Evolutionary conservation across 768 basidiomycete genomes (phyloP), one percentile per base, ranked within the genome.

Genomic region (Tylopilus plumbeoviolaceoides): DNA sequence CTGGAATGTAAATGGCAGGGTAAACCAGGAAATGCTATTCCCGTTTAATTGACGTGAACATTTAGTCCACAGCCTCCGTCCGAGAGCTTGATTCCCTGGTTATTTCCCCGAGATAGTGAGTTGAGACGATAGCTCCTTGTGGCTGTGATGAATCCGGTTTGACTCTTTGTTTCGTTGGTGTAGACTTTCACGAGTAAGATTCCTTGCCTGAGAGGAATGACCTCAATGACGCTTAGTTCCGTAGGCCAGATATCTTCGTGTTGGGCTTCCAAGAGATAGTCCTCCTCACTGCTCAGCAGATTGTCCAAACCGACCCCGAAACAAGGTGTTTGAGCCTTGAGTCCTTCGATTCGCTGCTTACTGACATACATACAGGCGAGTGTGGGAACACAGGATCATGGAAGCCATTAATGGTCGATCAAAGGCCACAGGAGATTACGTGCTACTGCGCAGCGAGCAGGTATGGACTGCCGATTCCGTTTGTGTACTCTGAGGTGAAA

Each of bases 181-280:
- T 44, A 69, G 58, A 57, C 31, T 55, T 54, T 43, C 54, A 62
- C 15, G 54, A 59, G 54, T 63, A 56, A 51, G 57, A 41, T 44
- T 38, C 57, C 18, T 17, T 44, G 7, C 33, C 35, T 2, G 50
- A 17, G 7, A 54, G 35, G 30, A 30, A 5, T 57, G 72, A 69
- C 50, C 59, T 73, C 44, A 36, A 54, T 63, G 53, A 63, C 8
- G 15, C 11, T 17, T 47, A 41, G 58, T 43, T 18, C 23, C 43
- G 35, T 48, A 90, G 89, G 41, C 93, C 94, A 7, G 94, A 98
- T 64, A 83, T 98, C 56, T 86, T 95, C 65, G 85, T 85, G 20
- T 75, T 98, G 27, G 91, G 90, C 2, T 97, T 98, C 66, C 95
- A 99, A 70, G 97, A 99, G 70, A 94, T 99, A 48, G 97, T 99